These are phyloP conservation scores for Termitomyces sp. DNA, from an alignment of 768 basidiomycete genomes.

Conservation along the genomic window DNA sequence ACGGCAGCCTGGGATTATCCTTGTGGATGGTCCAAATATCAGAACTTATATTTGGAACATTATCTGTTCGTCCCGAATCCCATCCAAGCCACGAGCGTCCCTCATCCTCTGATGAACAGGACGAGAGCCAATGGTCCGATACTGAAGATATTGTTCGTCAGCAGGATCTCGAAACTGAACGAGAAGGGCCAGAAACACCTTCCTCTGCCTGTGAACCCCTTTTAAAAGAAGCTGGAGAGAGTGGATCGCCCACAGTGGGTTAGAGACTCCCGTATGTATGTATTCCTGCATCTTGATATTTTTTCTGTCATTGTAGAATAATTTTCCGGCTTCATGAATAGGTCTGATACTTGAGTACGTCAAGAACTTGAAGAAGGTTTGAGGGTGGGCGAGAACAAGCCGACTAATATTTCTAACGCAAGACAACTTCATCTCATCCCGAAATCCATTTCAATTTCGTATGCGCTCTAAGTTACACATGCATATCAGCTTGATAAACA, in stretches of 20 bases:
- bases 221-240: not conserved
- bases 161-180: not conserved
- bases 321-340: not conserved
- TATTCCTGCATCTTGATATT: not conserved
- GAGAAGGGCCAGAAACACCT: not conserved
- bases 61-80: not conserved
- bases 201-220: not conserved
- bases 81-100: not conserved
- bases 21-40: constrained; percentile 23
- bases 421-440: too few species aligned
- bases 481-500: too few species aligned
- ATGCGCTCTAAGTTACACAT: too few species aligned
- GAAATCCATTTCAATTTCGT: too few species aligned
- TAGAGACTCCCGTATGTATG: not conserved
- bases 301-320: not conserved
- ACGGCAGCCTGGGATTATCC: constrained; percentile 26
- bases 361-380: too few species aligned
- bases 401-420: too few species aligned
- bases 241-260: not conserved
- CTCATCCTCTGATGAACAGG: not conserved
- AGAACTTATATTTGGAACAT: constrained; percentile 5
- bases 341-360: too few species aligned
- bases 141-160: not conserved
- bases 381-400: too few species aligned
- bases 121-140: not conserved